These are phyloP conservation scores for Volutella citrinella DNA, from an alignment of 2,329 filamentous ascomycete genomes.

Conservation along the genomic window DNA sequence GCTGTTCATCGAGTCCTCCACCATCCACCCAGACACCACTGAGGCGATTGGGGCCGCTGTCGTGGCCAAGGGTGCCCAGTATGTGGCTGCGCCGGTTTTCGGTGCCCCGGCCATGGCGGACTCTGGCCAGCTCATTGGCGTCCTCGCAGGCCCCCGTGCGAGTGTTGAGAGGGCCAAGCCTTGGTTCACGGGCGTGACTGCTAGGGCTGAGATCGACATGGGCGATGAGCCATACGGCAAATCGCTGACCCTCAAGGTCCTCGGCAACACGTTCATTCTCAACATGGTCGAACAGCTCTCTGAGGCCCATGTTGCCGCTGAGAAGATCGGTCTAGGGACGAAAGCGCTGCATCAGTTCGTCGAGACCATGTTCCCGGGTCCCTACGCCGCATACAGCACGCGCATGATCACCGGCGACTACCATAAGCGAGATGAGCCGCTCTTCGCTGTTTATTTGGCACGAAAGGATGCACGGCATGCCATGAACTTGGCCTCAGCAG, in stretches of 20 bases:
- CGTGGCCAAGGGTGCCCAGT: conserved; percentile 60
- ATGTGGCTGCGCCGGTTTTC: conserved; percentile 71
- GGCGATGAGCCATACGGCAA: conserved; percentile 64
- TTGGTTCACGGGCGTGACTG: conserved; percentile 71
- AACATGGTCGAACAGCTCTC: conserved; percentile 79
- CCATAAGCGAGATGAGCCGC: conserved; percentile 70
- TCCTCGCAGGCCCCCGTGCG: conserved; percentile 63
- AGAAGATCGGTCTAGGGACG: conserved; percentile 74
- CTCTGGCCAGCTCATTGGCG: conserved; percentile 66
- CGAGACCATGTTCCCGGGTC: conserved; percentile 70
- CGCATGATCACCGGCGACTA: conserved; percentile 77
- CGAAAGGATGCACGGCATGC: conserved; percentile 81
- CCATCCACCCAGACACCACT: conserved; percentile 80
- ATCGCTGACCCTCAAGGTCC: conserved; percentile 71
- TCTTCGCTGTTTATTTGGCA: conserved; percentile 80
- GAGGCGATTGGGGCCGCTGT: conserved; percentile 60
- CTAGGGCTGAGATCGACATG: conserved; percentile 67
- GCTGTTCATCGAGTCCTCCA: conserved; percentile 83
- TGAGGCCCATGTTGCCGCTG: conserved; percentile 74
- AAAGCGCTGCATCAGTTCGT: conserved; percentile 70
- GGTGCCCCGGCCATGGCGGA: conserved; percentile 70
- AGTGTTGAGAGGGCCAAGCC: conserved; percentile 64
- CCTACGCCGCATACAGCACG: conserved; percentile 70
- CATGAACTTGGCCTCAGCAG: conserved; percentile 58
- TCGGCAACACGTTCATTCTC: conserved; percentile 84